A percentile compares a stretch with the other conserved stretches of the same genome.
Conservation (phyloP, 306 rosid species). For the Cucurbita pepo region DNA sequence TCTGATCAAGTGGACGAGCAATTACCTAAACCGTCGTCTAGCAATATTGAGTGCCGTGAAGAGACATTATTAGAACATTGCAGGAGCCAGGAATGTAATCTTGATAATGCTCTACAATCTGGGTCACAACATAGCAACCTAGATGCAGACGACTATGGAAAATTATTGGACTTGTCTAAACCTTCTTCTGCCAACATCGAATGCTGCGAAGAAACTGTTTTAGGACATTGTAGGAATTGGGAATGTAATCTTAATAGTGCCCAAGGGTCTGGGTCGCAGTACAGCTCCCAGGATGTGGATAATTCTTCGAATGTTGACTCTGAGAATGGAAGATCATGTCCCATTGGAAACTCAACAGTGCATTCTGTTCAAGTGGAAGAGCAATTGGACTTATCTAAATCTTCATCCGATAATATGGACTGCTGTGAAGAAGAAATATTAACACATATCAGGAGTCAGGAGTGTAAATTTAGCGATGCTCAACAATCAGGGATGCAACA, state of each 20-base stretch:
- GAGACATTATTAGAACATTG: not conserved
- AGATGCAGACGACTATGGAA: conserved; percentile 19
- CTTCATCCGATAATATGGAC: conserved; percentile 26
- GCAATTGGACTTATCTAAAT: conserved; percentile 8
- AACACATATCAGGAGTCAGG: conserved; percentile 24
- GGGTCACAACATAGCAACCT: conserved; percentile 15
- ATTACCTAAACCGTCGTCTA: conserved; percentile 19
- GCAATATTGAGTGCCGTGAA: conserved; percentile 9
- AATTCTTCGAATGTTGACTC: conserved; percentile 8
- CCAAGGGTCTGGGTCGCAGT: conserved; percentile 15
- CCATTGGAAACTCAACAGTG: not conserved
- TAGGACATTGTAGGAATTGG: conserved; percentile 24
- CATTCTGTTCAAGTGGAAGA: conserved; percentile 18
- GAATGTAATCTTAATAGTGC: conserved; percentile 39
- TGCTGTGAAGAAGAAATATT: not conserved
- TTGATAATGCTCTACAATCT: conserved; percentile 27
- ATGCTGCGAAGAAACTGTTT: not conserved
- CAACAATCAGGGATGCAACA: conserved; percentile 19
- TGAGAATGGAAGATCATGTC: conserved; percentile 12
- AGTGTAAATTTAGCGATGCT: conserved; percentile 33
- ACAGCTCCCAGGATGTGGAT: conserved; percentile 17
- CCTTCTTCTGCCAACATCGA: conserved; percentile 24
- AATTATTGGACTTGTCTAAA: conserved; percentile 10
- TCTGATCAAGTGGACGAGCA: conserved; percentile 20
- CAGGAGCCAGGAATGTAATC: conserved; percentile 40